These are phyloP conservation scores for Coelastrella sp. DNA, from an alignment of 139 green algal species.

Conservation along the genomic window DNA sequence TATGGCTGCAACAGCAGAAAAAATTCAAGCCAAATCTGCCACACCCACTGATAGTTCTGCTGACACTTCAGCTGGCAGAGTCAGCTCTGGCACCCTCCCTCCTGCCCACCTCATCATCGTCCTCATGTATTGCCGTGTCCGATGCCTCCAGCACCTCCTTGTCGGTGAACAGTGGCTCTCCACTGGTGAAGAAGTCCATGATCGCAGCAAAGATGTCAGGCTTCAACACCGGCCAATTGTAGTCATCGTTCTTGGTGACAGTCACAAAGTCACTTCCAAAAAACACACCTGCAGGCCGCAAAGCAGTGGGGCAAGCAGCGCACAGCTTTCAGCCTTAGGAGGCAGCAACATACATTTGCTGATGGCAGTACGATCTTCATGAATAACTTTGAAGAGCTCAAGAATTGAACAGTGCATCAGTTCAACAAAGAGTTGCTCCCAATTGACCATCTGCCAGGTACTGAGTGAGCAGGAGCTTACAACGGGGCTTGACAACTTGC, in stretches of 20 bases:
- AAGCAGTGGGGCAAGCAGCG: background rate
- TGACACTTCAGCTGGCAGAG: no score
- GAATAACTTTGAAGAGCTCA: no score
- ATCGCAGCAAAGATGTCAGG: constrained; percentile 96
- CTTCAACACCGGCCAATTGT: constrained; percentile 88
- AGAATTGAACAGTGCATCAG: no score
- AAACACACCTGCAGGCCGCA: constrained; percentile 77
- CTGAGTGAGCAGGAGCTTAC: no score
- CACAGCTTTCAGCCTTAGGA: no score
- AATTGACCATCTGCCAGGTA: no score
- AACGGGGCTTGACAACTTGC: no score
- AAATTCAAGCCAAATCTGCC: background rate
- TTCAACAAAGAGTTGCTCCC: no score
- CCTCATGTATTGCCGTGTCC: constrained; percentile 75
- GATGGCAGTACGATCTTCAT: no score
- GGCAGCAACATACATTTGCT: background rate
- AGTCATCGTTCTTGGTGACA: constrained; percentile 91
- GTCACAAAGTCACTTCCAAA: constrained; percentile 99
- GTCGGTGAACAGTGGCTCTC: constrained; percentile 79
- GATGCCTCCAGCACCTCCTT: constrained; percentile 46
- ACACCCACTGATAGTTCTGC: background rate
- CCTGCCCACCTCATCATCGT: constrained; percentile 81
- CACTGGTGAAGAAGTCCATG: constrained; percentile 94
- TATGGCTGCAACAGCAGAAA: background rate
- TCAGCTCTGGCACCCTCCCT: background rate